These are phyloP conservation scores for Beauveria medogensis DNA, from an alignment of 2,329 filamentous ascomycete species.

Conservation along the genomic window DNA sequence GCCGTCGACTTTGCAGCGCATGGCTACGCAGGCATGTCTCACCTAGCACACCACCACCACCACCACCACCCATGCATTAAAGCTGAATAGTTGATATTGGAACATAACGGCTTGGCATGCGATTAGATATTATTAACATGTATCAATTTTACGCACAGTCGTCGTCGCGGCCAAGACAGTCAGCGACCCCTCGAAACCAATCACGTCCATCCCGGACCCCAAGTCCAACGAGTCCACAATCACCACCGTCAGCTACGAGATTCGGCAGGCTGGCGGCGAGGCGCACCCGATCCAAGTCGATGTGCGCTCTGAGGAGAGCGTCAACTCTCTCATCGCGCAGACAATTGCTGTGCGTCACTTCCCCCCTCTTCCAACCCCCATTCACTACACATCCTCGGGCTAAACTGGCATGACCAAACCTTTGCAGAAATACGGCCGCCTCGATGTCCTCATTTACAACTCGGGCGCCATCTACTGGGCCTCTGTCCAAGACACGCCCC, in stretches of 20 bases:
- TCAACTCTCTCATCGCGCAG: slow-evolving; percentile 50
- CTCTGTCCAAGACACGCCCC: slow-evolving; percentile 61
- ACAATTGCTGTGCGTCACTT: slow-evolving; percentile 35
- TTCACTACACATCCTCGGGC: too few species aligned
- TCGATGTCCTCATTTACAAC: slow-evolving; percentile 77
- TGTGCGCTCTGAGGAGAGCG: slow-evolving; percentile 54
- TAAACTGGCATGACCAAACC: not conserved
- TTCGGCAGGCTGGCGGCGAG: slow-evolving; percentile 52
- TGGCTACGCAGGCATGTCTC: slow-evolving; percentile 57
- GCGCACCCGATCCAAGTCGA: slow-evolving; percentile 64
- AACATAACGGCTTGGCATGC: too few species aligned
- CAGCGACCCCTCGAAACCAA: slow-evolving; percentile 48
- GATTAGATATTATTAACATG: too few species aligned
- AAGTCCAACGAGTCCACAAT: slow-evolving; percentile 71
- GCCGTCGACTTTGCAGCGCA: slow-evolving; percentile 67
- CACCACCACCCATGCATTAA: too few species aligned
- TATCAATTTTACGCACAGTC: slow-evolving; percentile 36
- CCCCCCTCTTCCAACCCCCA: too few species aligned
- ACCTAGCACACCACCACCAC: not conserved
- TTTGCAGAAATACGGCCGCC: slow-evolving; percentile 43
- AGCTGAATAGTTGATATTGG: too few species aligned
- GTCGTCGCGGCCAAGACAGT: slow-evolving; percentile 70
- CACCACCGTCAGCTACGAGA: slow-evolving; percentile 71
- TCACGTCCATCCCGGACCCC: slow-evolving; percentile 64
- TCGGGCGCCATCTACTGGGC: slow-evolving; percentile 82